Conservation (phyloP, 331 rosid genomes). For the Arachis monticola region DNA sequence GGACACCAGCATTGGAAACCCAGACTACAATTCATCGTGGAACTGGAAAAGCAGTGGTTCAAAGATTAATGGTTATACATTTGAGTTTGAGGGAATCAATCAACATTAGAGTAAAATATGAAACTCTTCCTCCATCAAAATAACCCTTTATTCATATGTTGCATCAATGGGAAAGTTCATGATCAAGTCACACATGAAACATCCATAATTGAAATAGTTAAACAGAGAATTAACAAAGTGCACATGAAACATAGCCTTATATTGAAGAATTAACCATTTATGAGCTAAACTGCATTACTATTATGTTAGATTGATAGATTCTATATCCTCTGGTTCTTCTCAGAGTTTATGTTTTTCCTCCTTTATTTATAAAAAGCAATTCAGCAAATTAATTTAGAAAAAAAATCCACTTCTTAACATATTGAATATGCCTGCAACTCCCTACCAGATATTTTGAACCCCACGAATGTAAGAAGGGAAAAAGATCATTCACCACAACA, state of each 20-base stretch:
- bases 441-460: conserved; percentile 21
- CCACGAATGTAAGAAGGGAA: too few relatives aligned
- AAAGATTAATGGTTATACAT: not conserved
- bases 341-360: conserved; percentile 25
- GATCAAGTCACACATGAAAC: conserved; percentile 10
- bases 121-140: not conserved
- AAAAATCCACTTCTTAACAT: not conserved
- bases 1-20: not conserved
- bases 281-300: conserved; percentile 8
- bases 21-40: not conserved
- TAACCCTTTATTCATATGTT: not conserved
- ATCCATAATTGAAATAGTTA: not conserved
- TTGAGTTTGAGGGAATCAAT: not conserved
- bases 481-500: conserved; percentile 4
- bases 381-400: conserved; percentile 7
- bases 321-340: conserved; percentile 14
- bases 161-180: not conserved
- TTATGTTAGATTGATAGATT: not conserved
- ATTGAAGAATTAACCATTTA: not conserved
- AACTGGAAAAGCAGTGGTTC: conserved; percentile 1
- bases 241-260: conserved; percentile 1
- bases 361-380: conserved; percentile 1
- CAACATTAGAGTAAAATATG: not conserved
- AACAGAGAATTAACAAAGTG: conserved; percentile 13
- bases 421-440: not conserved